Evolutionary conservation across 192 early-diverging fungal species (phyloP), one percentile per base, ranked within the genome.

Genomic region (Coemansia reversa): DNA sequence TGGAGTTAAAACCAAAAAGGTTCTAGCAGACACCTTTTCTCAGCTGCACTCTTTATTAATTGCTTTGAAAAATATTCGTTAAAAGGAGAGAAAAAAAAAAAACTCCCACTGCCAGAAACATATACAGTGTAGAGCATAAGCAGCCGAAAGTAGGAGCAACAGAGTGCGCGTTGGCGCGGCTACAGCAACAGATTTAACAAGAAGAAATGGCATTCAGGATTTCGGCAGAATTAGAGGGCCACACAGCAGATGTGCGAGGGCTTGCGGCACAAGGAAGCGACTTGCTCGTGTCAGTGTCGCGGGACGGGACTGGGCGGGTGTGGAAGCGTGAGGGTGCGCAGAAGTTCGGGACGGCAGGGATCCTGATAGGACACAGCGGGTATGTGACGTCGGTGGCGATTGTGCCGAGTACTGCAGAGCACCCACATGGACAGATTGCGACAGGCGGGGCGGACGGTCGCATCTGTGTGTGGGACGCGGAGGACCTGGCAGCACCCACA

Each of bases 401-500:
- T 63, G 58, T 96, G 18, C 74, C 75, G 7, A 84, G 91, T 4
- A 82, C 82, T 2, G 65, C 64, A 1, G 73, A 74, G n/a, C 75
- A 83, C 51, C 88, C 90, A 1, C 64, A 85, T 86, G 96, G 94
- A 7, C 83, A 95, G 27, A 83, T 99, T 51, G 88, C 88, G 5
- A 91, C 89, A 27, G 91, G 92, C 24, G 87, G 93, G 22, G 84
- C 84, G 14, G 97, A 98, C 70, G 94, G 92, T 63, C 57, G 83
- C 18, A 92, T 98, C 29, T 84, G 92, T 55, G 85, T 93, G 5
- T 95, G 88, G 81, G 91, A 95, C 49, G 87, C 87, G 4, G 55
- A 70, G 5, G 65, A 83, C 49, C 72, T 88, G 1, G 58, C 74
- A 9, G 70, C 85, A 19, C 89, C 93, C 4, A 32, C 92, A 0